Percentiles rank a stretch among this genome's conserved stretches.
Conservation (phyloP, 2,329 filamentous ascomycete species). For the Alternaria burnsii region DNA sequence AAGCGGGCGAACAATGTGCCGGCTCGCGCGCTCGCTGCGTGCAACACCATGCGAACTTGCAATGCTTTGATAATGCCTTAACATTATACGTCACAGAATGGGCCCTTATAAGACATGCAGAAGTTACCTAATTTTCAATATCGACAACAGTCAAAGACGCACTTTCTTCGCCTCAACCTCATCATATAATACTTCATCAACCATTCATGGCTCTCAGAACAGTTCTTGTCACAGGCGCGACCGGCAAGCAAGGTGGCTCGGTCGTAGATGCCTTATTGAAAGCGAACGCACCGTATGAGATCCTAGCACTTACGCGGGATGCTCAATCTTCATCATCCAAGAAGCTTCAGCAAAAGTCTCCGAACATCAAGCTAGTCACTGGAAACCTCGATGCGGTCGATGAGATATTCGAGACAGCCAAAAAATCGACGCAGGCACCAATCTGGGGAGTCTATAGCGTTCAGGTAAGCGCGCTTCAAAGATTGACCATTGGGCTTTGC, state of each 20-base stretch:
- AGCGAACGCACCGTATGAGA: constrained; percentile 53
- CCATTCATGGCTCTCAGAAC: constrained; percentile 15
- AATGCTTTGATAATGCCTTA: not conserved
- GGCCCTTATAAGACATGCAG: not conserved
- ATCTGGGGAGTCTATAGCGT: constrained; percentile 49
- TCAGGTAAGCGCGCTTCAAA: constrained; percentile 22
- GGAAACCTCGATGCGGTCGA: constrained; percentile 62
- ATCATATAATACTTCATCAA: not conserved
- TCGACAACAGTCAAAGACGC: not conserved
- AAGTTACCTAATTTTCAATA: not conserved
- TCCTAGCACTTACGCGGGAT: constrained; percentile 67
- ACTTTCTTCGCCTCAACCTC: not conserved
- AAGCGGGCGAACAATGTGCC: constrained; percentile 3
- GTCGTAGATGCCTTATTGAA: constrained; percentile 52
- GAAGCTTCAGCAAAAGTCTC: constrained; percentile 55
- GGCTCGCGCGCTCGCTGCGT: constrained; percentile 5
- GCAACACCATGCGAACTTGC: not conserved
- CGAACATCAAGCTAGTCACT: constrained; percentile 62
- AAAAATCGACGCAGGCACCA: constrained; percentile 35
- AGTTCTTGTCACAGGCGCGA: constrained; percentile 55
- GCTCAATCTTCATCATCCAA: constrained; percentile 59
- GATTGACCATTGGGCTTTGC: not conserved
- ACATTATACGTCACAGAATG: not conserved
- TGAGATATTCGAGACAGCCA: constrained; percentile 59
- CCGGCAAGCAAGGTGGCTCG: constrained; percentile 57